phyloP scores from a whole-genome alignment of 768 basidiomycete genomes.

The Hericium coralloides region DNA sequence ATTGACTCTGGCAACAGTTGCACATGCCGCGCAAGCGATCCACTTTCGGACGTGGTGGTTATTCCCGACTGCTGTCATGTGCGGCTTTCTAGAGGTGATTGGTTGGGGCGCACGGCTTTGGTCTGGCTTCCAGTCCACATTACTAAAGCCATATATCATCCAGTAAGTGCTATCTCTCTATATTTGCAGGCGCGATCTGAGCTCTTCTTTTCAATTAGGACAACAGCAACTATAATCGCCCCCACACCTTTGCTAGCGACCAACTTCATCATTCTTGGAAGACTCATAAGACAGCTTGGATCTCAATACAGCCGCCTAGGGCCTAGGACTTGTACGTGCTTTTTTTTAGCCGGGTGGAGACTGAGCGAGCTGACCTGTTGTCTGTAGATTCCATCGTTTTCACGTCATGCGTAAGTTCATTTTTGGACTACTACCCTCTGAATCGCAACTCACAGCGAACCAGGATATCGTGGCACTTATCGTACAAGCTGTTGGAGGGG shows the following conservation, averaged over 20 bases:
- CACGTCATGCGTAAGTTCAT: constrained; percentile 19
- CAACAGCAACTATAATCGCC: constrained; percentile 37
- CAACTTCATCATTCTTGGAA: constrained; percentile 45
- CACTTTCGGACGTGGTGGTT: constrained; percentile 44
- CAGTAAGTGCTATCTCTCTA: constrained; percentile 25
- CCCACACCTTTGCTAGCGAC: constrained; percentile 51
- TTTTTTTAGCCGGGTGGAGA: not conserved
- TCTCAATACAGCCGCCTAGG: constrained; percentile 40
- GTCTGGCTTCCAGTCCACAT: constrained; percentile 26
- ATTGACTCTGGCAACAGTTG: constrained; percentile 22
- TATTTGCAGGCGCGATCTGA: not conserved
- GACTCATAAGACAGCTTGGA: constrained; percentile 36
- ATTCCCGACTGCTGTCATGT: constrained; percentile 36
- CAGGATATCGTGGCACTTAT: constrained; percentile 30
- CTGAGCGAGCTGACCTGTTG: not conserved
- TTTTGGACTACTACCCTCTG: not conserved
- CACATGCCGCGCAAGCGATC: constrained; percentile 37
- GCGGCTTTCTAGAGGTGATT: constrained; percentile 39
- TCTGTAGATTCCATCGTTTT: constrained; percentile 21
- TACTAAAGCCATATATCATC: constrained; percentile 29
- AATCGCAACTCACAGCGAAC: not conserved
- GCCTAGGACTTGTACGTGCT: constrained; percentile 21
- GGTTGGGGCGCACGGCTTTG: constrained; percentile 51
- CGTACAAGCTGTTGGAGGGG: constrained; percentile 33
- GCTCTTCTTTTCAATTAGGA: constrained; percentile 9